Base-by-base conservation (phyloP, 352 stramenopile species). In the Phytophthora pisi region DNA sequence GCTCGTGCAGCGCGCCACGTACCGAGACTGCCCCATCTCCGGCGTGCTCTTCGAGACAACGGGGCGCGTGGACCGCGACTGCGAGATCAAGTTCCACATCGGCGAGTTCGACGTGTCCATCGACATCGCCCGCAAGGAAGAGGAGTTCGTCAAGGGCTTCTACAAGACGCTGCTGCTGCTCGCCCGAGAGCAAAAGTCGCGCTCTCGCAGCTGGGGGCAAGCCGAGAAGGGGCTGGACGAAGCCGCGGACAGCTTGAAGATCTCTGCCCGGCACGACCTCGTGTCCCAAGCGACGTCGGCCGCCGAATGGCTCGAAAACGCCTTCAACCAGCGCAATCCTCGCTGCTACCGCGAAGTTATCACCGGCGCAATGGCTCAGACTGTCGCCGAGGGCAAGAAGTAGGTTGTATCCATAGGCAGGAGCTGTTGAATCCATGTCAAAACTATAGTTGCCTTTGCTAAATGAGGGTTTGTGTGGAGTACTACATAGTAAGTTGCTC, bases 61-160 rank as follows among this genome's bases (percentile, higher is more conserved):
- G 3, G 81, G 81, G 0, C 76, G 77, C 23, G 57, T 86, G 18
- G 81, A 89, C 45, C 81, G 78, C 31, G 81, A 89, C 68, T 89
- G 81, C 43, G 81, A 87, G 66, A 85, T 89, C 68, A 87, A 89
- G 65, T 87, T 89, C 65, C 20, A 42, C 13, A 84, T 89, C 45
- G 81, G 78, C 16, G 58, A 72, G 2, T 26, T 58, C 11, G 28
- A 74, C 13, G 53, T 87, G 8, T 82, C 62, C 40, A 87, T 89
- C 46, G 81, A 89, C 60, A 84, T 87, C 40, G 78, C 75, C 8
- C 62, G 65, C 5, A 84, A 86, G 38, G 81, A 89, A 45, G 76
- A 87, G 51, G 50, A 61, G 18, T 55, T 66, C 31, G 78, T 79
- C 34, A 84, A 87, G 50, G 46, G 51, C 0, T 81, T 84, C 68